phyloP scores from a whole-genome alignment of 1,284 basidiomycete genomes.

The Trichosporon ovoides region DNA sequence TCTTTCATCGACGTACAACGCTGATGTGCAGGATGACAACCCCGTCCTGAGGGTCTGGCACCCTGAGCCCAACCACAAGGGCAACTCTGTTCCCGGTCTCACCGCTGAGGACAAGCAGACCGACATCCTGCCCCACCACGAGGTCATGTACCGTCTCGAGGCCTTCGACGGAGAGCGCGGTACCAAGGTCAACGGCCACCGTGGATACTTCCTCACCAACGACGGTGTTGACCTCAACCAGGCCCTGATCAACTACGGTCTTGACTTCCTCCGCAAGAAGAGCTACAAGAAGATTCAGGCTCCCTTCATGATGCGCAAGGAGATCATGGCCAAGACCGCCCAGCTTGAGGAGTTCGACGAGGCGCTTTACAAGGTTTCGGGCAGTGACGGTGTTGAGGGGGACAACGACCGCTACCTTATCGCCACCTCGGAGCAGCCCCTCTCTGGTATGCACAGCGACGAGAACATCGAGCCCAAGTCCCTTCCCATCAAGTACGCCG shows the following conservation, averaged over 20 bases:
- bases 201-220: constrained; percentile 92
- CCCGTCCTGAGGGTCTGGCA: constrained; percentile 74
- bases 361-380: constrained; percentile 90
- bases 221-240: constrained; percentile 97
- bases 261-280: constrained; percentile 80
- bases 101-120: constrained; percentile 57
- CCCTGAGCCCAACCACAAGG: constrained; percentile 65
- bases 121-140: constrained; percentile 89
- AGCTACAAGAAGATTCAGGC: constrained; percentile 93
- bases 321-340: constrained; percentile 94
- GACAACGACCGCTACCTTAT: constrained; percentile 99
- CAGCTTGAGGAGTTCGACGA: constrained; percentile 98
- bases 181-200: constrained; percentile 87
- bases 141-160: constrained; percentile 87
- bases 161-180: constrained; percentile 95
- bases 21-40: constrained; percentile 72
- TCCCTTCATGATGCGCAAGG: constrained; percentile 98
- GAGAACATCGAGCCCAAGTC: constrained; percentile 96
- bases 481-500: constrained; percentile 70
- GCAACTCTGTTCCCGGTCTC: constrained; percentile 42
- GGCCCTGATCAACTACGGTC: constrained; percentile 88
- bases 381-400: constrained; percentile 53
- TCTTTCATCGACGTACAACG: too few relatives aligned
- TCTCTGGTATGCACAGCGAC: constrained; percentile 89
- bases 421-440: constrained; percentile 96